Conservation (phyloP, 805 yeast species). For the Metschnikowia proteae region DNA sequence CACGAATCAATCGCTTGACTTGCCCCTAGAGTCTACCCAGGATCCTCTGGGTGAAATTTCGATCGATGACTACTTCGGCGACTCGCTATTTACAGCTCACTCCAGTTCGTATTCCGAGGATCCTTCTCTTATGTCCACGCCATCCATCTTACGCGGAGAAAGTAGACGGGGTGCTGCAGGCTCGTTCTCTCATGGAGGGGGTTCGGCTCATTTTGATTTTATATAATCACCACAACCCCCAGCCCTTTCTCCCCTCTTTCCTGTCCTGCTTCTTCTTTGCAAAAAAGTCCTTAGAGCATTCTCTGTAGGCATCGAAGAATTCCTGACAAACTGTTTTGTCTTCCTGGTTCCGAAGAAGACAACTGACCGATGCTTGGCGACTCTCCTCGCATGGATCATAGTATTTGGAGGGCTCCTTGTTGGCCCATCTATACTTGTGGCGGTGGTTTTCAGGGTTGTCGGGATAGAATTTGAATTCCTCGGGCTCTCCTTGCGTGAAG, state of each 20-base stretch:
- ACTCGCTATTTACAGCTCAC: neutral
- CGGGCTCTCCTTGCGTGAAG: constrained; percentile 52
- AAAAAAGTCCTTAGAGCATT: constrained; percentile 53
- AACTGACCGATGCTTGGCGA: constrained; percentile 78
- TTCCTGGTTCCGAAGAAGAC: constrained; percentile 76
- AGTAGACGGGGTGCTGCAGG: constrained; percentile 3
- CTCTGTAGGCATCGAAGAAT: constrained; percentile 89
- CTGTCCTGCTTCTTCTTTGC: constrained; percentile 35
- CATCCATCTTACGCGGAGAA: constrained; percentile 2
- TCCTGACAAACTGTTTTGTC: constrained; percentile 61
- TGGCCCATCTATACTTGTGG: constrained; percentile 64
- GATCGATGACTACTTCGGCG: neutral
- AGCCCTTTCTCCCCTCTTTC: constrained; percentile 38
- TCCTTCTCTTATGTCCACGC: constrained; percentile 7
- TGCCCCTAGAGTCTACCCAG: neutral
- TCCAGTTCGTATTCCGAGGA: constrained; percentile 3
- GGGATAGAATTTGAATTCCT: constrained; percentile 69
- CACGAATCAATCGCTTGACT: neutral
- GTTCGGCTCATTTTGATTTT: neutral
- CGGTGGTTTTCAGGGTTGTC: constrained; percentile 76
- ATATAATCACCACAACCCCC: constrained; percentile 37
- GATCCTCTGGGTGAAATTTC: neutral
- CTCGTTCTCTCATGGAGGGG: constrained; percentile 3
- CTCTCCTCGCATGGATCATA: constrained; percentile 94
- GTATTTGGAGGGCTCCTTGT: constrained; percentile 77